Evolutionary conservation across 2,329 filamentous ascomycete species (phyloP).

Genomic region (Passalora sequoiae): DNA sequence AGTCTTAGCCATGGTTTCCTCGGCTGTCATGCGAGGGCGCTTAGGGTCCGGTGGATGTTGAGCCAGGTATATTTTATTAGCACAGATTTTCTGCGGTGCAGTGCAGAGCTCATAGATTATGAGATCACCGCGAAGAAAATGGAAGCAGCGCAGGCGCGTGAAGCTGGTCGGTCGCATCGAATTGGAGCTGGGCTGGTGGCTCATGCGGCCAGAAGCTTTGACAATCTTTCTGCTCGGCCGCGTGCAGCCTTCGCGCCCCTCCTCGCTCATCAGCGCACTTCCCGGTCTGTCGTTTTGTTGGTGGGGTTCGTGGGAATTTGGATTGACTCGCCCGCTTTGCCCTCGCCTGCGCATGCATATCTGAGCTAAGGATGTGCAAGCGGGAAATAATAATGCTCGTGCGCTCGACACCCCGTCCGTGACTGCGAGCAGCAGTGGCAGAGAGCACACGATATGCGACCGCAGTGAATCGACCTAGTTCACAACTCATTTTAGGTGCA

Average conservation of each 20-base stretch:
- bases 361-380: conserved; percentile 15
- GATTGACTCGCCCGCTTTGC: not conserved
- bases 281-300: conserved; percentile 1
- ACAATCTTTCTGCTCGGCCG: too few species aligned
- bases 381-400: conserved; percentile 13
- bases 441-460: too few species aligned
- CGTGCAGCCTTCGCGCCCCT: conserved; percentile 24
- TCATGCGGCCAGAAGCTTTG: conserved; percentile 24
- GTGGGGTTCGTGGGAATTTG: conserved; percentile 7
- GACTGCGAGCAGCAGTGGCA: too few species aligned
- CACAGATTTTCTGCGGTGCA: conserved; percentile 12
- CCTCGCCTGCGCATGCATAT: conserved; percentile 13
- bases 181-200: conserved; percentile 17
- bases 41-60: conserved; percentile 28
- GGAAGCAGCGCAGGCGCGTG: conserved; percentile 26
- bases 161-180: conserved; percentile 24
- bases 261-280: conserved; percentile 14
- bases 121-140: conserved; percentile 27
- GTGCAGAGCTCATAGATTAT: conserved; percentile 22
- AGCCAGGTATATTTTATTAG: conserved; percentile 21
- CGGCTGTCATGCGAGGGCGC: conserved; percentile 32
- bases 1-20: conserved; percentile 28
- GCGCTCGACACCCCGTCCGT: too few species aligned
- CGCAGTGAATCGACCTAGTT: too few species aligned
- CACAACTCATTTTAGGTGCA: too few species aligned